phyloP scores from a whole-genome alignment of 345 rosid genomes.

The Boechera retrofracta region DNA sequence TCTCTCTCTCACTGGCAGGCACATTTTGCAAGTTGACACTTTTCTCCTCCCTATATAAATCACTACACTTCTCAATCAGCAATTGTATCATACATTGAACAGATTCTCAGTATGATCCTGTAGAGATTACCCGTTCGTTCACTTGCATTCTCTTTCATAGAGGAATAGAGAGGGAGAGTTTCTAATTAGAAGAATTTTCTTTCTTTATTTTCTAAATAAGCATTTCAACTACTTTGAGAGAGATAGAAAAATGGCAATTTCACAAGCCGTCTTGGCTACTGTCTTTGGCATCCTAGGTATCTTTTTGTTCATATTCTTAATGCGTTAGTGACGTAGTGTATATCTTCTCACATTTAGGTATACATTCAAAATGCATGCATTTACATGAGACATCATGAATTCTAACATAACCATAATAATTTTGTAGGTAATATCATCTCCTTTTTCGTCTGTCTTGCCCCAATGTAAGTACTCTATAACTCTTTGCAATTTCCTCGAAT shows the following conservation, averaged over 20 bases:
- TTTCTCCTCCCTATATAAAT: slow-evolving; percentile 49
- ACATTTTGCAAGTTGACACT: slow-evolving; percentile 48
- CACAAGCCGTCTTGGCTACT: slow-evolving; percentile 49
- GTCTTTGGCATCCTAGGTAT: slow-evolving; percentile 81
- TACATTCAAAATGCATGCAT: slow-evolving; percentile 25
- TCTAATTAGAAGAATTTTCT: not conserved
- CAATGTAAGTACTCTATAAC: slow-evolving; percentile 53
- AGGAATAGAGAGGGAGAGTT: slow-evolving; percentile 37
- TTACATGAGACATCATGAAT: not conserved
- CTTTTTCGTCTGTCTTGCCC: slow-evolving; percentile 68
- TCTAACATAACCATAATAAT: slow-evolving; percentile 8
- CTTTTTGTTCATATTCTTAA: not conserved
- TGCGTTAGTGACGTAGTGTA: not conserved
- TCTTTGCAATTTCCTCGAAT: slow-evolving; percentile 1
- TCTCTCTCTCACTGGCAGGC: slow-evolving; percentile 4
- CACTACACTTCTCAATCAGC: slow-evolving; percentile 6
- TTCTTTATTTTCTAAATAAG: not conserved
- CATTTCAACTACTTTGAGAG: not conserved
- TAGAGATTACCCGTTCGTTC: slow-evolving; percentile 11
- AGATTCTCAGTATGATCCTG: slow-evolving; percentile 36
- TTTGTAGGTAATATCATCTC: slow-evolving; percentile 72
- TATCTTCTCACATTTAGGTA: slow-evolving; percentile 8
- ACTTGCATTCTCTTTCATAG: slow-evolving; percentile 31
- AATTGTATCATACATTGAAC: slow-evolving; percentile 38
- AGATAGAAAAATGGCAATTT: slow-evolving; percentile 46